phyloP scores from a whole-genome alignment of 305 asterid species.

The Plantago lanceolata region DNA sequence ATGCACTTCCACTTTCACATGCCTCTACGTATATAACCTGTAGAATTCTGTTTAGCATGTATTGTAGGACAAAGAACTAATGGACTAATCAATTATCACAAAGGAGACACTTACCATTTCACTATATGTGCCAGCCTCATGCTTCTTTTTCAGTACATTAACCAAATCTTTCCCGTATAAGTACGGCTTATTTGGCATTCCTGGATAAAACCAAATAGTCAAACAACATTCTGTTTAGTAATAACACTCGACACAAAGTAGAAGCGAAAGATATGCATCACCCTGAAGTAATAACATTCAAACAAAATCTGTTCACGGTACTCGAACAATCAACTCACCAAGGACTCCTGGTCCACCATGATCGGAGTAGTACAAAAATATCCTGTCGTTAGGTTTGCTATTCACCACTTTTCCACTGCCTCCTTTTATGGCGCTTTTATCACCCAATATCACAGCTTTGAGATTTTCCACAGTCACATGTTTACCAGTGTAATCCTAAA shows the following conservation, averaged over 20 bases:
- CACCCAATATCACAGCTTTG: constrained; percentile 74
- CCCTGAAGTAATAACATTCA: too few species aligned
- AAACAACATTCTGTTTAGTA: neutral
- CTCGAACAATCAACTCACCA: constrained; percentile 37
- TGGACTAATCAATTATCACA: neutral
- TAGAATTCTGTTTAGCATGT: neutral
- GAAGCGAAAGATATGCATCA: too few species aligned
- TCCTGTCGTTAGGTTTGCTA: constrained; percentile 62
- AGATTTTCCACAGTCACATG: constrained; percentile 57
- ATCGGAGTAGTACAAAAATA: constrained; percentile 76
- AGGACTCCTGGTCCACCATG: constrained; percentile 97
- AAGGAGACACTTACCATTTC: constrained; percentile 51
- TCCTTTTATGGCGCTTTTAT: constrained; percentile 54
- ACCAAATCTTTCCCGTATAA: constrained; percentile 69
- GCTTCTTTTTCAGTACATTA: constrained; percentile 68
- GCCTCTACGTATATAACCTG: constrained; percentile 84
- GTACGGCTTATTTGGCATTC: constrained; percentile 71
- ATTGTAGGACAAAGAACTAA: neutral
- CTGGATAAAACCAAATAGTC: constrained; percentile 28
- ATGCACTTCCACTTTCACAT: constrained; percentile 84
- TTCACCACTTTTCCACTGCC: constrained; percentile 75
- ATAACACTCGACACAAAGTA: too few species aligned
- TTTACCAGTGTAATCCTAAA: constrained; percentile 77
- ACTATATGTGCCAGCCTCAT: constrained; percentile 57
- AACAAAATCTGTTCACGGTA: too few species aligned